Conservation (phyloP, 345 rosid genomes). For the Eucalyptus viminalis region DNA sequence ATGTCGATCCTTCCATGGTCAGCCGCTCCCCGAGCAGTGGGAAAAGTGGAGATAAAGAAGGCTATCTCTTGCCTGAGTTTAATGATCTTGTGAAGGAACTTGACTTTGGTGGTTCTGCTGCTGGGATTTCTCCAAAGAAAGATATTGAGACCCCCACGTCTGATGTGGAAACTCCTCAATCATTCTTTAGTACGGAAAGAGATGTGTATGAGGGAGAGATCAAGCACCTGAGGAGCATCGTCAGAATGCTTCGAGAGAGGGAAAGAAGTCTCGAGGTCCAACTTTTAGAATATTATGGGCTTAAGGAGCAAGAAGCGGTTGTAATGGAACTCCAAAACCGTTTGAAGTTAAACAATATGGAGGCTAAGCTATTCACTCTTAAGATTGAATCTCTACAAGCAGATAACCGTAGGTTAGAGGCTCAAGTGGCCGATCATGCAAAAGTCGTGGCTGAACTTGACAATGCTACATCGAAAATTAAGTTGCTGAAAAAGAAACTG, state of each 20-base stretch:
- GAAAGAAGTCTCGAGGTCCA: constrained; percentile 70
- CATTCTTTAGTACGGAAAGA: constrained; percentile 22
- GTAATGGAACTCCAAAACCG: constrained; percentile 75
- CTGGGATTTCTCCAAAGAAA: constrained; percentile 8
- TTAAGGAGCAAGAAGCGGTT: constrained; percentile 67
- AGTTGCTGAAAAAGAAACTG: constrained; percentile 56
- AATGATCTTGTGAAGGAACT: constrained; percentile 33
- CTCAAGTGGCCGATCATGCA: constrained; percentile 37
- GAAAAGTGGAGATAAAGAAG: constrained; percentile 22
- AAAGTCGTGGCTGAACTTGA: constrained; percentile 46
- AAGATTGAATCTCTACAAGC: constrained; percentile 70
- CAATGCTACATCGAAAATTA: constrained; percentile 38
- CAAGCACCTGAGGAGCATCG: constrained; percentile 36
- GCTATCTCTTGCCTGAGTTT: constrained; percentile 44
- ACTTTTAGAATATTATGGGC: constrained; percentile 73
- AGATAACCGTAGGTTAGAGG: constrained; percentile 53
- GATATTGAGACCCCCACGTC: constrained; percentile 18
- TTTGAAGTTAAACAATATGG: constrained; percentile 58
- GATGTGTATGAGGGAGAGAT: constrained; percentile 54
- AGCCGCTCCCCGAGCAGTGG: constrained; percentile 25
- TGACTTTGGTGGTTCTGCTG: constrained; percentile 6
- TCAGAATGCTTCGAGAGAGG: constrained; percentile 48
- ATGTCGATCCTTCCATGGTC: constrained; percentile 11
- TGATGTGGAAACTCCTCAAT: constrained; percentile 25
- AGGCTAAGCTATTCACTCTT: constrained; percentile 49